These are phyloP conservation scores for Exophiala aquamarina DNA, from an alignment of 2,329 filamentous ascomycete species.

Conservation along the genomic window DNA sequence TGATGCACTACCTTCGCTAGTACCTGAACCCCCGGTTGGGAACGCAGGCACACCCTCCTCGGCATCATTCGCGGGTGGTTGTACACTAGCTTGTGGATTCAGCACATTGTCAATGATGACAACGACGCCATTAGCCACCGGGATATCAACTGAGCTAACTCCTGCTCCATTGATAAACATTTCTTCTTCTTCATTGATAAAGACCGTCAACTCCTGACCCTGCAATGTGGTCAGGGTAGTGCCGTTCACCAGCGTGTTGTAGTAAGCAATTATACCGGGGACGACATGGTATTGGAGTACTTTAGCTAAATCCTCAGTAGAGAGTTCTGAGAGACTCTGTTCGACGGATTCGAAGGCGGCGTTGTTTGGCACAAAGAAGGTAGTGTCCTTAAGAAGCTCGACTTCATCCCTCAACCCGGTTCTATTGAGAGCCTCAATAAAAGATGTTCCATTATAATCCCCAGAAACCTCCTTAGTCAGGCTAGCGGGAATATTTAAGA, in stretches of 20 bases:
- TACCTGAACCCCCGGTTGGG: not conserved
- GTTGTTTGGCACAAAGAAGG: constrained; percentile 8
- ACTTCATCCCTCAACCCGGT: constrained; percentile 5
- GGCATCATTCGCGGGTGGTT: constrained; percentile 3
- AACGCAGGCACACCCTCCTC: constrained; percentile 10
- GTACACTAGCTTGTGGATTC: constrained; percentile 1
- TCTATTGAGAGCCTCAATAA: constrained; percentile 2
- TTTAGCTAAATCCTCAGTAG: constrained; percentile 1
- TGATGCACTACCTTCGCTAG: not conserved
- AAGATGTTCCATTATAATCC: constrained; percentile 5
- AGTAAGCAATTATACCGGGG: not conserved
- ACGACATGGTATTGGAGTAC: constrained; percentile 13
- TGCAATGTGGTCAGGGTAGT: constrained; percentile 5
- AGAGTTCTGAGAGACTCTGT: constrained; percentile 4
- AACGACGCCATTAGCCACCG: constrained; percentile 9
- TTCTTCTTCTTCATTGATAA: constrained; percentile 1
- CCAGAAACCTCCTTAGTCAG: not conserved
- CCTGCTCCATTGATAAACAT: constrained; percentile 10
- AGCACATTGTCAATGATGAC: constrained; percentile 14
- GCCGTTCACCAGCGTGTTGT: not conserved
- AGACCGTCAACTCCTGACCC: constrained; percentile 8
- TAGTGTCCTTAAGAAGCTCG: constrained; percentile 3
- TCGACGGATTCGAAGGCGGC: not conserved
- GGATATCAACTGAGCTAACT: not conserved
- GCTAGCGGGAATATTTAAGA: constrained; percentile 1